Base-by-base conservation (phyloP, 2,329 filamentous ascomycete genomes). In the Boeremia lycopersici region DNA sequence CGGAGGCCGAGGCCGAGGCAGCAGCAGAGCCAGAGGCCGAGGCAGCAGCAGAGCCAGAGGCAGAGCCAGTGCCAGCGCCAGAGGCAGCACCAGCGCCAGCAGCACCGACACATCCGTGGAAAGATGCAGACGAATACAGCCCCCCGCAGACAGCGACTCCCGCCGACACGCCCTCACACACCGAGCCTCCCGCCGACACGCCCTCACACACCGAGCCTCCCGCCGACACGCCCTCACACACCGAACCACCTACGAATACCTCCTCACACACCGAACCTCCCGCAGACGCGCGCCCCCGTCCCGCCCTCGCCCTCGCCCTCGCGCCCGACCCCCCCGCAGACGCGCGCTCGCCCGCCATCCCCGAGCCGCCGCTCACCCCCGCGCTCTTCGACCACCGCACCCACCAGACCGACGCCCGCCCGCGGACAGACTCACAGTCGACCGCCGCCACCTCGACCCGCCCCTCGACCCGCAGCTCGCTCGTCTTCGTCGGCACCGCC, bases 401-500 rank as follows among this genome's bases (percentile, higher is more conserved):
- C 33, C 65, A 70, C 33, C 19, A 23, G 19, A 30, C 56, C 39
- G 59, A 57, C 29, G 56, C 50, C 44, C 79, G 83, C 51, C 66
- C 77, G 52, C 79, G 85, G 53, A 86, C 85, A 13, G 84, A 86
- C 71, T 87, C 85, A 28, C 79, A 83, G 59, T 86, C 85, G 15
- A 86, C 84, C 2, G 65, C 59, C 8, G 81, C 80, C 10, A 28
- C 50, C 9, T 19, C 52, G 25, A 80, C 80, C 12, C 76, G 81
- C 39, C 79, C 81, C 69, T 84, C 86, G 72, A 89, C 86, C 66
- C 89, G 96, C 81, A 96, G 89, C 83, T 98, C 95, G 64, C 88
- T 96, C 69, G 93, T 97, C 69, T 99, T 99, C 74, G 91, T 99
- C 69, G 88, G 96, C 70, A 93, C 90, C 70, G 93, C 95, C 34